Conservation (phyloP, 371 early-diverging fungal genomes). For the Mucor ambiguus region DNA sequence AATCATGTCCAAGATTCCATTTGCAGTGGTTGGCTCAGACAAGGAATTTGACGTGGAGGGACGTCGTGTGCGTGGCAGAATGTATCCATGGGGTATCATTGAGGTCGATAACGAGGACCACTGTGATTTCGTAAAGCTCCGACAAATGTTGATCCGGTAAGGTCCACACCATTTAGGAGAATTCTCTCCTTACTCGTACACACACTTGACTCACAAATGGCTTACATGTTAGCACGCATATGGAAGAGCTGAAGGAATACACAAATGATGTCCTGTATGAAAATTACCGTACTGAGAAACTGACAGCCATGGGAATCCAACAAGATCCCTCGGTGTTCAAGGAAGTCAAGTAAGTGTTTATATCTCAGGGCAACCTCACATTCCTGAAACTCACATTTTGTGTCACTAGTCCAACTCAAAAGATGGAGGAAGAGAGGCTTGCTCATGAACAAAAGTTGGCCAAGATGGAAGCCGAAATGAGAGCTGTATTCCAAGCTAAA, state of each 20-base stretch:
- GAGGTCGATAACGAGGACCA: slow-evolving; percentile 92
- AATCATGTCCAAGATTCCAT: slow-evolving; percentile 93
- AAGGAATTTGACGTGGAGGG: slow-evolving; percentile 79
- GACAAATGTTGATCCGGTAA: slow-evolving; percentile 84
- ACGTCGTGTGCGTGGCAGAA: slow-evolving; percentile 88
- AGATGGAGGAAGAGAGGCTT: slow-evolving; percentile 89
- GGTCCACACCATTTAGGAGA: not conserved
- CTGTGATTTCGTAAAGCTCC: slow-evolving; percentile 93
- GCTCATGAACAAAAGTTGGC: slow-evolving; percentile 93
- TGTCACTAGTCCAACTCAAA: slow-evolving; percentile 70
- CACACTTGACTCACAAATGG: not conserved
- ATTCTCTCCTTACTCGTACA: not conserved
- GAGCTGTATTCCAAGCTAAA: slow-evolving; percentile 95
- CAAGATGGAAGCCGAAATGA: slow-evolving; percentile 98
- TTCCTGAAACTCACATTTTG: not conserved
- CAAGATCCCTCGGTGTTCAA: slow-evolving; percentile 81
- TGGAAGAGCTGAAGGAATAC: slow-evolving; percentile 92
- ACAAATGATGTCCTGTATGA: slow-evolving; percentile 95
- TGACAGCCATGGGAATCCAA: slow-evolving; percentile 77
- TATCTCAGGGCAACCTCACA: not conserved
- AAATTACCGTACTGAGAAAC: slow-evolving; percentile 92
- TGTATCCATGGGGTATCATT: slow-evolving; percentile 96
- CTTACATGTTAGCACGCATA: slow-evolving; percentile 63
- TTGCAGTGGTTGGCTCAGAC: slow-evolving; percentile 96
- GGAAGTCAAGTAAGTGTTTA: slow-evolving; percentile 66